These are phyloP conservation scores for Boletus tomentosulus DNA, from an alignment of 768 basidiomycete genomes.

Conservation along the genomic window DNA sequence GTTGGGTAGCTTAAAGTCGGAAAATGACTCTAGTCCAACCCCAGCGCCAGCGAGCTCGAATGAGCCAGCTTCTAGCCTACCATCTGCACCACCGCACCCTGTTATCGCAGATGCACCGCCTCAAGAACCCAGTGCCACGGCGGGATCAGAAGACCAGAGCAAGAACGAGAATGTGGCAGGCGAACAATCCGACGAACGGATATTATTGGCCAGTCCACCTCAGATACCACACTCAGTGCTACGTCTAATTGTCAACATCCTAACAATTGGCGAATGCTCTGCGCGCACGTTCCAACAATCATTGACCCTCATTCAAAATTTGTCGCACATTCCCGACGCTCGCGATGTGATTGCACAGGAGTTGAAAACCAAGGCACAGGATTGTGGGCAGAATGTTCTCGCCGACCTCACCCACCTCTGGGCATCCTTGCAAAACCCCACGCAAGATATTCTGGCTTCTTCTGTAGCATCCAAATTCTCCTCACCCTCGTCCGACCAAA, in stretches of 20 bases:
- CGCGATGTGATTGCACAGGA: constrained; percentile 89
- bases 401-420: constrained; percentile 76
- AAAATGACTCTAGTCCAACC: constrained; percentile 30
- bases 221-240: constrained; percentile 82
- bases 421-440: constrained; percentile 51
- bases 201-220: constrained; percentile 70
- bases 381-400: constrained; percentile 73
- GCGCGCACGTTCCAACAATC: constrained; percentile 95
- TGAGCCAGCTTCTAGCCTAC: constrained; percentile 7
- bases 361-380: constrained; percentile 79
- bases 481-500: constrained; percentile 89
- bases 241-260: constrained; percentile 90
- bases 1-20: constrained; percentile 59
- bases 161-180: constrained; percentile 19
- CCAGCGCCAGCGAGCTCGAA: constrained; percentile 16
- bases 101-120: constrained; percentile 6
- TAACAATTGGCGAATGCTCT: constrained; percentile 97
- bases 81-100: constrained; percentile 4
- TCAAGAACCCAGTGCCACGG: constrained; percentile 15
- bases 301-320: constrained; percentile 84
- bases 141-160: constrained; percentile 15
- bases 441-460: constrained; percentile 54
- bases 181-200: constrained; percentile 35
- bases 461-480: constrained; percentile 87
- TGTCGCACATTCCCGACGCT: constrained; percentile 84